Base-by-base conservation (phyloP, 306 rosid species). In the Inga laurina region DNA sequence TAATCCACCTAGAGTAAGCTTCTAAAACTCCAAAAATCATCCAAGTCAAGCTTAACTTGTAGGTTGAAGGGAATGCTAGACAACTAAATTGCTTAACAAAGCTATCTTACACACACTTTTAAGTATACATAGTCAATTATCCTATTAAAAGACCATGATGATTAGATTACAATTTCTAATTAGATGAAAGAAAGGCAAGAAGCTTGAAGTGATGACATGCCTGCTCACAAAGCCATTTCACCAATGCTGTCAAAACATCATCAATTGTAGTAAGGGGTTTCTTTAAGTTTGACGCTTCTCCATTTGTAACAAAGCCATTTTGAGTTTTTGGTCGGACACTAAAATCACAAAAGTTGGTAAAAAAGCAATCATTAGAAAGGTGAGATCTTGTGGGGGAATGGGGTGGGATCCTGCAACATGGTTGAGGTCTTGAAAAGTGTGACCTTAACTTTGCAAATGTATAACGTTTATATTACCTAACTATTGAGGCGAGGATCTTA, bases 171-270 rank as follows among this genome's bases (percentile, higher is more conserved):
- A 71, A 72, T 48, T 52, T 69, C 49, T 74, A 69, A 32, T 12
- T 76, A 61, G 43, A 70, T 6, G 5, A 32, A 49, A 61, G 56
- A 69, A 51, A 77, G 73, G 71, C 35, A 77, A 59, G 35, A 67
- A 61, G 3, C 22, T 80, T 57, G 15, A 69, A 81, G 59, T 73
- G 35, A 81, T 44, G 41, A 76, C 84, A 84, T 78, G 92, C 99
- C 99, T 97, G 97, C 41, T 91, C 99, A 86, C 98, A 97, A 49
- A 97, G 98, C 99, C 99, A 97, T 64, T 92, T 94, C 64, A 97
- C 98, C 92, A 97, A 79, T 77, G 94, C 97, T 81, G 86, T 89
- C 92, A 97, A 86, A 82, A 94, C 95, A 85, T 97, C 97, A 86
- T 91, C 97, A 82, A 94, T 91, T 30, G 85, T 65, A 77, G 97